A percentile compares a stretch with the other conserved stretches of the same genome.
These are phyloP conservation scores for Rhizophora mangle DNA, from an alignment of 345 rosid genomes.

Conservation along the genomic window DNA sequence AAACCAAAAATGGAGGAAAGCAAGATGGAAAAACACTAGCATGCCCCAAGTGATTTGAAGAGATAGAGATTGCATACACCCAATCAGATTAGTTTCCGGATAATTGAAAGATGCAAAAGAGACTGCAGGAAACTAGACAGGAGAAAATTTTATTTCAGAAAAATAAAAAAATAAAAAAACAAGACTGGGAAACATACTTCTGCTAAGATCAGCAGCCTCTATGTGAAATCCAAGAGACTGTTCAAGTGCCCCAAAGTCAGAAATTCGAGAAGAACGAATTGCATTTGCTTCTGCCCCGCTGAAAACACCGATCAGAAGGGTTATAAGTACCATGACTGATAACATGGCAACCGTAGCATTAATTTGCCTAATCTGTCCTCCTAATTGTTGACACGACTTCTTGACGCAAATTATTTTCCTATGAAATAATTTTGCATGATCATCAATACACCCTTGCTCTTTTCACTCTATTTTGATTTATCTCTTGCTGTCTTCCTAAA, in stretches of 20 bases:
- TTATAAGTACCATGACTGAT: slow-evolving; percentile 11
- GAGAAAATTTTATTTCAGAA: background rate
- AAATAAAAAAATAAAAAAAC: background rate
- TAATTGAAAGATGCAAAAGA: background rate
- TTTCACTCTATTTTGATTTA: no score
- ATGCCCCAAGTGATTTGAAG: background rate
- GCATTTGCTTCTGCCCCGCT: slow-evolving; percentile 44
- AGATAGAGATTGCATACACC: background rate
- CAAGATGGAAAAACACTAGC: background rate
- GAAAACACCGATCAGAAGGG: slow-evolving; percentile 27
- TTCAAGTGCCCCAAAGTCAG: slow-evolving; percentile 49
- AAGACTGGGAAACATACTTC: slow-evolving; percentile 34
- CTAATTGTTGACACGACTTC: no score
- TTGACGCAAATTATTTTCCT: no score
- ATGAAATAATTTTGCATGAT: no score
- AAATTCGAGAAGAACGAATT: slow-evolving; percentile 38
- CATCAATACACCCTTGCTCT: no score
- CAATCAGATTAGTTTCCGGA: no score
- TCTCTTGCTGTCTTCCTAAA: no score
- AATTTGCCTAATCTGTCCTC: no score
- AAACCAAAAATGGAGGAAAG: background rate
- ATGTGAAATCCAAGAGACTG: slow-evolving; percentile 47
- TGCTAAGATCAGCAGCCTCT: slow-evolving; percentile 49
- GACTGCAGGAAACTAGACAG: background rate
- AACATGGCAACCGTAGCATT: background rate